Base-by-base conservation (phyloP, 768 basidiomycete species). In the Rubroboletus satanas region DNA sequence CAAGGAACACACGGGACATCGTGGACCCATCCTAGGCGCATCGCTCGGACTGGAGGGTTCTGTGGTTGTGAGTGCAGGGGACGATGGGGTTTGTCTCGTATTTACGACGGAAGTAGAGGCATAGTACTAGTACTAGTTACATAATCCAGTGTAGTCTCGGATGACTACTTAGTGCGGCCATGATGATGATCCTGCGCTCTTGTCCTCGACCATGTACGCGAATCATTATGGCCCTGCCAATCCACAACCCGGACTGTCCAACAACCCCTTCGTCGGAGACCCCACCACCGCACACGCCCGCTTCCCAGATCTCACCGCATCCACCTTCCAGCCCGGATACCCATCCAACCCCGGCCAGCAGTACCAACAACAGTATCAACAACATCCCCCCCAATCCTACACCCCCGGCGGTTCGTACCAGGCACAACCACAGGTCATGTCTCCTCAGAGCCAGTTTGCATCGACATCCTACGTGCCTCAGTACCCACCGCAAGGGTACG, bases 31-130 rank as follows among this genome's bases (percentile, higher is more conserved):
- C 6, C 80, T 96, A 28, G 81, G 79, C 36, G 86, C 91, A 0
- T 81, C 88, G 1, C 75, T 96, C 1, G 90, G 85, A 12, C 65
- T 84, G 44, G 75, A 80, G 26, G 90, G 90, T 1, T 80, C 80
- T 0, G 83, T 91, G 1, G 77, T 96, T 1, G 80, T 97, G 52
- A 93, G 89, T 66, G 97, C 86, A 0, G 89, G 93, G 3, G 97
- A 99, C 68, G 96, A 98, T 59, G 90, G 91, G 1, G 75, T 81
- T 0, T 93, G 91, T 66, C 76, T 91, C 46, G 91, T 97, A 33
- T 98, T 84, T 63, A 82, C 83, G 3, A 89, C 88, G 0, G 87
- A 77, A 57, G 51, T 51, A 54, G 60, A 52, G n/a, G 17, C 32
- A 33, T 59, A 44, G 42, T 7, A 17, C 1, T 36, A 39, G 11